Evolutionary conservation across 2,329 filamentous ascomycete species (phyloP), one percentile per base, ranked within the genome.

Genomic region (Teratosphaeria viscida): DNA sequence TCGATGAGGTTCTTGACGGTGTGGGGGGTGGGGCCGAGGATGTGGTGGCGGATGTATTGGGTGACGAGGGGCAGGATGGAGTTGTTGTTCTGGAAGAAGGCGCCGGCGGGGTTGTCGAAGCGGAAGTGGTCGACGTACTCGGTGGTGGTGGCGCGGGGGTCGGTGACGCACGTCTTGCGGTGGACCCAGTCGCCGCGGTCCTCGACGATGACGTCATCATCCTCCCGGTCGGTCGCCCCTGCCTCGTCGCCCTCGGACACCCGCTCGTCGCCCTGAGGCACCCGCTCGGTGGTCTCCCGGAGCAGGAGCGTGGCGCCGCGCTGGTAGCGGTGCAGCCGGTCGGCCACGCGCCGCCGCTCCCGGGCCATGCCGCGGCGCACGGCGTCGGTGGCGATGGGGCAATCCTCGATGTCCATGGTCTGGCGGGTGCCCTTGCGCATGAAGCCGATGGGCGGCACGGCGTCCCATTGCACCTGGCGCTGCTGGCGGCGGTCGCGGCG

Each of bases 1-100:
- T 99, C 94, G 66, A 99, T 92, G 53, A 99, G 86, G 76, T 95
- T 91, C 67, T 87, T 88, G 75, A 96, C 19, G 19, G 19, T 85
- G 57, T 76, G 75, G 57, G 55, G 67, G 65, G 56, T 32, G 59
- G 29, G 85, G 86, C 57, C 59, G 1, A 92, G 79, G 69, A 92
- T 88, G 73, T 88, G 83, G 43, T 88, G 81, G 63, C 90, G 88
- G 72, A 97, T 89, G 78, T 95, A 96, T 65, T 85, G 81, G 14
- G 91, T 95, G 75, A 97, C 95, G 16, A 79, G 77, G 34, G 89
- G 85, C 27, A 99, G 86, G 75, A 99, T 97, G 59, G 91, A 95
- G 79, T 97, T 97, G 82, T 99, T 99, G 81, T 99, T 99, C 72
- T 99, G 94, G 83, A 99, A 99, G 79, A 99, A 99, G 57, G 90